These are phyloP conservation scores for Dothideomycetes sp. DNA, from an alignment of 2,329 filamentous ascomycete species.

Conservation along the genomic window DNA sequence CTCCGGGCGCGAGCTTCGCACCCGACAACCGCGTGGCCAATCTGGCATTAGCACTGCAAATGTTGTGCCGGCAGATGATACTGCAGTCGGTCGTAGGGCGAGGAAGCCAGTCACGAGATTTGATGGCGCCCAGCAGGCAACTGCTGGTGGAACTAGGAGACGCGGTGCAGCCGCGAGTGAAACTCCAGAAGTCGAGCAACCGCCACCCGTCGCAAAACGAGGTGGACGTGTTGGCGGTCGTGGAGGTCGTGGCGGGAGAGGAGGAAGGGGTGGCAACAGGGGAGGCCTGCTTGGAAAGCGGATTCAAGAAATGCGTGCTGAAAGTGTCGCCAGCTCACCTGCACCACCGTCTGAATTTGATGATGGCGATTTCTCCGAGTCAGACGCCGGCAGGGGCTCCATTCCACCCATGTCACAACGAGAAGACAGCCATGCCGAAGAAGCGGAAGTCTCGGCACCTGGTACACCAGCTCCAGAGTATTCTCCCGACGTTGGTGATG, in stretches of 20 bases:
- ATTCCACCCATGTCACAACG: constrained; percentile 7
- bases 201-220: constrained; percentile 2
- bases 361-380: constrained; percentile 15
- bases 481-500: constrained; percentile 1
- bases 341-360: constrained; percentile 7
- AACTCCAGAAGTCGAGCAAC: constrained; percentile 10
- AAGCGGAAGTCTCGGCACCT: constrained; percentile 11
- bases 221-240: constrained; percentile 6
- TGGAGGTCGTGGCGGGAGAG: constrained; percentile 8
- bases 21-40: constrained; percentile 29
- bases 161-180: constrained; percentile 9
- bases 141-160: constrained; percentile 7
- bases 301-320: constrained; percentile 35
- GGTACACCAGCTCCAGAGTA: constrained; percentile 8
- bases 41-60: constrained; percentile 2
- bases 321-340: constrained; percentile 22
- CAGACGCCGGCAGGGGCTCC: constrained; percentile 15
- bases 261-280: constrained; percentile 1
- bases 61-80: constrained; percentile 19
- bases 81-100: constrained; percentile 15
- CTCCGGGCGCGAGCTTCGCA: constrained; percentile 35
- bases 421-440: constrained; percentile 5
- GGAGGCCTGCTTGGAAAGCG: constrained; percentile 19
- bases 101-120: constrained; percentile 11
- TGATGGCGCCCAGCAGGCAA: constrained; percentile 9